Evolutionary conservation across 139 green algal genomes (phyloP), one percentile per base, ranked within the genome.

Genomic region (Micractinium conductrix): DNA sequence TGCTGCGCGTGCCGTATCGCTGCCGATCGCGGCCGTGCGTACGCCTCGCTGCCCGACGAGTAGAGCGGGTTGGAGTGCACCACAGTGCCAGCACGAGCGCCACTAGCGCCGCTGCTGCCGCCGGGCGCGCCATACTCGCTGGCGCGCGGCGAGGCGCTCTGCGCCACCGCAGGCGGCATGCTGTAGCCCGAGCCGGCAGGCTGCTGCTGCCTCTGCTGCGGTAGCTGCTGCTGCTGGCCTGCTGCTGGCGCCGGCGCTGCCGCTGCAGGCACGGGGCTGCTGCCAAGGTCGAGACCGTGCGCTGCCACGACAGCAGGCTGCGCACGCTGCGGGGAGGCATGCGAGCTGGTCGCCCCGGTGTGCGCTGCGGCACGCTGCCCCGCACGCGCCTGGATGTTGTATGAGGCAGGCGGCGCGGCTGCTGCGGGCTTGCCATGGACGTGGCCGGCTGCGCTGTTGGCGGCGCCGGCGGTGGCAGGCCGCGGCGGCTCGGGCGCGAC

Each of bases 21-120:
- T 24, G 4, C 33, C 74, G 44, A 30, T 30, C 43, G 42, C 30
- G 53, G 37, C 50, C 44, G 37, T 16, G 14, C 40, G n/a, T 67
- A 67, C 6, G 45, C n/a, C 60, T 83, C 75, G 30, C 78, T 83
- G 30, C 40, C 60, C 5, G 28, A 30, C 2, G 40, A 45, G 50
- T 74, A 83, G 24, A 83, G 60, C 19, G 78, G 78, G 78, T 83
- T 83, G 19, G 71, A 67, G 42, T 83, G 78, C 58, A 74, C 22
- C 1, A 26, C 24, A 2, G 53, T 12, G 4, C 33, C 53, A 9
- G 45, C 65, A 28, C 65, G 65, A 33, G 38, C 38, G 68, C 68
- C 38, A 14, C 37, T 37, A 22, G 38, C 68, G 37, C 68, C 28
- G 71, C 71, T 78, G 71, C 60, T 83, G 78, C 58, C 74, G 60